Conservation (phyloP, 495 filamentous ascomycete genomes). For the Tuber magnatum region DNA sequence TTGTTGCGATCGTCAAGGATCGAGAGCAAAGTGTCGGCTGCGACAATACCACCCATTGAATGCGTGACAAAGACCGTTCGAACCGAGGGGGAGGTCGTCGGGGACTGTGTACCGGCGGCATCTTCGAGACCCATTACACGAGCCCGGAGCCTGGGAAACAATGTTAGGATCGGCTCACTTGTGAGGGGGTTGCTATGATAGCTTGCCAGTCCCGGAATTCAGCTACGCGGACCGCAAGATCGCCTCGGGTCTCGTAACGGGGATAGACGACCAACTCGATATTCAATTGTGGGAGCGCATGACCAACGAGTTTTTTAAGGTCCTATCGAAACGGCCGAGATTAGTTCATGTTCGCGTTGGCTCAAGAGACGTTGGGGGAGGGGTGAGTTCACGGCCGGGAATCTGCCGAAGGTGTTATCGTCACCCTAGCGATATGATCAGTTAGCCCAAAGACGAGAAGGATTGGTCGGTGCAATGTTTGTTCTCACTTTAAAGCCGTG, state of each 20-base stretch:
- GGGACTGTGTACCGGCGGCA: constrained; percentile 67
- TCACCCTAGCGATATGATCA: constrained; percentile 55
- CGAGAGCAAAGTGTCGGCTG: constrained; percentile 70
- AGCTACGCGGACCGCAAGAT: constrained; percentile 69
- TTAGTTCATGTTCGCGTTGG: not conserved
- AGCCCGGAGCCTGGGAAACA: constrained; percentile 63
- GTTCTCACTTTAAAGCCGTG: constrained; percentile 85
- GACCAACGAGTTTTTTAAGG: constrained; percentile 60
- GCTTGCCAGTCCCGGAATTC: constrained; percentile 78
- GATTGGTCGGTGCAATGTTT: constrained; percentile 11
- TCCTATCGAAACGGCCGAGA: constrained; percentile 57
- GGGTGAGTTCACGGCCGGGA: constrained; percentile 26
- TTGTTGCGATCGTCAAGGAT: constrained; percentile 42
- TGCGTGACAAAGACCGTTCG: constrained; percentile 80
- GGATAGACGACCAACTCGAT: constrained; percentile 72
- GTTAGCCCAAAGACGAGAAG: constrained; percentile 6
- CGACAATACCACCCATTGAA: constrained; percentile 96
- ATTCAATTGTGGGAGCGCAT: constrained; percentile 64
- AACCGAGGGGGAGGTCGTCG: constrained; percentile 82
- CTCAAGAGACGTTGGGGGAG: not conserved
- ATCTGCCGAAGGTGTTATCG: constrained; percentile 72
- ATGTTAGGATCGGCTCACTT: constrained; percentile 11
- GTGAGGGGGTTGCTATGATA: not conserved
- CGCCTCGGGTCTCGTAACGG: constrained; percentile 84
- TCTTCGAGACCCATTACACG: constrained; percentile 94